These are phyloP conservation scores for Trametes gibbosa DNA, from an alignment of 768 basidiomycete species.

Conservation along the genomic window DNA sequence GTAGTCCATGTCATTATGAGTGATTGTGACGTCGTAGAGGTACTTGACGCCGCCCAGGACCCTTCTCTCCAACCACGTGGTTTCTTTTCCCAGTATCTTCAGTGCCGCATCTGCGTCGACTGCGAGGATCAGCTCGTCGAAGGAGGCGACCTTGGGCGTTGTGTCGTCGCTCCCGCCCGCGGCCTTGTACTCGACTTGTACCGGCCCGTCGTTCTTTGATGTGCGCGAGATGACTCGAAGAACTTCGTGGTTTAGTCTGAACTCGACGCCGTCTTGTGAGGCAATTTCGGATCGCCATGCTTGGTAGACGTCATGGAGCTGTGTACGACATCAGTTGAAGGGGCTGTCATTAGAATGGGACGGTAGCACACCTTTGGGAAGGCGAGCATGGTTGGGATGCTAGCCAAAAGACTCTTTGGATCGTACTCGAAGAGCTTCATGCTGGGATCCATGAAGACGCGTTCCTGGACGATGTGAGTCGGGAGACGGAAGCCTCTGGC, in stretches of 20 bases:
- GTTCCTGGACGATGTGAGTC: slow-evolving; percentile 23
- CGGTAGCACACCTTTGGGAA: slow-evolving; percentile 31
- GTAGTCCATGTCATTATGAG: slow-evolving; percentile 45
- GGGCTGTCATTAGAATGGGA: not conserved
- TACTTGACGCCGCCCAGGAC: slow-evolving; percentile 46
- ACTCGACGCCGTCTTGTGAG: slow-evolving; percentile 27
- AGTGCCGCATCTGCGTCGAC: slow-evolving; percentile 43
- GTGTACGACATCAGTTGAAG: not conserved
- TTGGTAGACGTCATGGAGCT: slow-evolving; percentile 31
- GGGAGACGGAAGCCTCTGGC: not conserved
- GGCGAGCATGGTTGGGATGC: slow-evolving; percentile 37
- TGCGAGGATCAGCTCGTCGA: slow-evolving; percentile 46
- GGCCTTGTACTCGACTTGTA: slow-evolving; percentile 25
- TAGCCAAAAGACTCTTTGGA: slow-evolving; percentile 31
- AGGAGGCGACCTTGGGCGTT: slow-evolving; percentile 28
- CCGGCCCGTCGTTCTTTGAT: slow-evolving; percentile 18
- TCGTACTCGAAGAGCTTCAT: slow-evolving; percentile 36
- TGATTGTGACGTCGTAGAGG: slow-evolving; percentile 47
- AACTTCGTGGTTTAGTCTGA: slow-evolving; percentile 29
- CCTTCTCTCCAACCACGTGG: slow-evolving; percentile 37
- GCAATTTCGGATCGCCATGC: slow-evolving; percentile 29
- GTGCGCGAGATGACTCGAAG: slow-evolving; percentile 24
- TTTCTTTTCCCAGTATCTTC: slow-evolving; percentile 39
- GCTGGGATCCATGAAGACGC: slow-evolving; percentile 35
- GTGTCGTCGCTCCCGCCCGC: slow-evolving; percentile 12